Percentiles rank a stretch among this genome's conserved stretches.
These are phyloP conservation scores for Neurospora intermedia DNA, from an alignment of 495 filamentous ascomycete genomes.

Conservation along the genomic window DNA sequence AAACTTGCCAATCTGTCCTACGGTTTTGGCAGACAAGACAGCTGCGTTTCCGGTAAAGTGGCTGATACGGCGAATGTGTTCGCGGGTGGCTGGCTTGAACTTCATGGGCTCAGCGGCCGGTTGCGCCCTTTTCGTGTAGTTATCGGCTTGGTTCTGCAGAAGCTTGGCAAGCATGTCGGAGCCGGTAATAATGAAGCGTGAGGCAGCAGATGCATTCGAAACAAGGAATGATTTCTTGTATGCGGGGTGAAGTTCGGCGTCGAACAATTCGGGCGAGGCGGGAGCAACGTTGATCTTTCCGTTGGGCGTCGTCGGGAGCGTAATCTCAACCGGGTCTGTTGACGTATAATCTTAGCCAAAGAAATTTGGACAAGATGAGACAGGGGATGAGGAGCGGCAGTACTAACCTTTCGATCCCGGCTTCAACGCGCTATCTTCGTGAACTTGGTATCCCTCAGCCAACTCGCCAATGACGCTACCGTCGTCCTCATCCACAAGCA, in stretches of 20 bases:
- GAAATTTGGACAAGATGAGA: background rate
- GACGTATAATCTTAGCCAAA: conserved; percentile 2
- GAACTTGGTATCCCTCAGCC: conserved; percentile 66
- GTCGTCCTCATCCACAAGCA: conserved; percentile 92
- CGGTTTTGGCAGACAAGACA: conserved; percentile 69
- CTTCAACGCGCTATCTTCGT: conserved; percentile 61
- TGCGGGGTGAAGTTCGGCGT: conserved; percentile 73
- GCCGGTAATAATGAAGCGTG: conserved; percentile 83
- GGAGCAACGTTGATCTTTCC: conserved; percentile 64
- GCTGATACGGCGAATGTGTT: conserved; percentile 75
- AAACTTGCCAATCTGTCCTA: conserved; percentile 66
- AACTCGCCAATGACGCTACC: conserved; percentile 91
- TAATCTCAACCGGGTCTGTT: conserved; percentile 82
- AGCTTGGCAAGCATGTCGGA: conserved; percentile 68
- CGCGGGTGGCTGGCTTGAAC: conserved; percentile 78
- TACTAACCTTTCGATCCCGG: conserved; percentile 76
- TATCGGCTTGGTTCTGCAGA: conserved; percentile 64
- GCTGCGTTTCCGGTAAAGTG: conserved; percentile 68
- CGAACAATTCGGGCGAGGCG: conserved; percentile 67
- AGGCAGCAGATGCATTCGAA: conserved; percentile 80
- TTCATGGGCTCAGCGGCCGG: conserved; percentile 69
- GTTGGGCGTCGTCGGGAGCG: conserved; percentile 63
- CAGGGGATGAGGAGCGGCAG: background rate
- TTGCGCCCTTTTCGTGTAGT: conserved; percentile 66
- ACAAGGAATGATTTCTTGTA: conserved; percentile 82